Evolutionary conservation across 2,329 filamentous ascomycete genomes (phyloP), one percentile per base, ranked within the genome.

Genomic region (Fusarium multiceps): DNA sequence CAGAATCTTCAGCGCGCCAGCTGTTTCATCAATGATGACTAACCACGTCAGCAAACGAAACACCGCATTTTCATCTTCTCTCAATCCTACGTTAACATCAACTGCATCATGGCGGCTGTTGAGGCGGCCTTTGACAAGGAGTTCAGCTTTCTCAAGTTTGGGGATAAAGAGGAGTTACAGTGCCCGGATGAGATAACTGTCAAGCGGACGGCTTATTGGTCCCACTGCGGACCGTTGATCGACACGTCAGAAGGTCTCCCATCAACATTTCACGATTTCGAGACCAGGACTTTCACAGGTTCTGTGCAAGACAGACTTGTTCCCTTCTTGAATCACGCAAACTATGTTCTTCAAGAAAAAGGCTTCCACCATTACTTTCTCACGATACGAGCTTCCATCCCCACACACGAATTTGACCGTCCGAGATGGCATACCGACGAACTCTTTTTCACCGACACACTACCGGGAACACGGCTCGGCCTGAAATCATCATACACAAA

Each of bases 341-440:
- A 82, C 43, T 55, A 66, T 4, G 75, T 84, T 59, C 72, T 85
- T 37, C n/a, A 55, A 5, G 47, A 61, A 6, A 79, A 78, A 32
- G 78, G 77, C 6, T 69, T 83, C 7, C 67, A 76, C 6, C 74
- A 84, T 70, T 86, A 85, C 68, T 84, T 84, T 78, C 68, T 86
- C 14, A 85, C 83, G 0, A 79, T 86, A 55, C 82, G 84, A 47
- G 83, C 83, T 50, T 82, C 82, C 0, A 80, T 74, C 43, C 77
- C 81, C 1, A 83, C 81, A 0, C 46, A 68, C 32, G 82, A 84
- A 27, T 86, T 80, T 69, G 80, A 86, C 65, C 75, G 67, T 12
- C 80, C 82, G 1, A 75, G 84, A 48, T 86, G 84, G 84, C 84
- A 86, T 62, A 82, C 82, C 0, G 84, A 86, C 64, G 83, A 86